Evolutionary conservation across 768 basidiomycete species (phyloP).

Genomic region (Leccinum disarticulatum): DNA sequence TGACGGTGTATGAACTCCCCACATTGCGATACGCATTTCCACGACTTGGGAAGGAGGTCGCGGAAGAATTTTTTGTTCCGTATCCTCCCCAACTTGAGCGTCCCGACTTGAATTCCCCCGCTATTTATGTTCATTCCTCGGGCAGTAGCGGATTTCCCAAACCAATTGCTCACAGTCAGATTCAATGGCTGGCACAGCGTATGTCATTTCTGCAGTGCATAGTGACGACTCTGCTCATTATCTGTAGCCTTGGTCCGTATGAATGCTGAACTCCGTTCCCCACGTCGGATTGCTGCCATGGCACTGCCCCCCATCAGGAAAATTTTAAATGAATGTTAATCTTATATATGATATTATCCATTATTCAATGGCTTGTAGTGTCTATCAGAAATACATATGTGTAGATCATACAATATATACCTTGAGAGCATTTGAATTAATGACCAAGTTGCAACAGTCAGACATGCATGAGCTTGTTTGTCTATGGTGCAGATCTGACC

Average conservation of each 20-base stretch:
- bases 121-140: slow-evolving; percentile 47
- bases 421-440: too few relatives aligned
- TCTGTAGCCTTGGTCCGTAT: slow-evolving; percentile 2
- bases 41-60: slow-evolving; percentile 36
- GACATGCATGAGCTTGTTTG: too few relatives aligned
- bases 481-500: too few relatives aligned
- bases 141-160: slow-evolving; percentile 52
- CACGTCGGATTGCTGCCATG: slow-evolving; percentile 23
- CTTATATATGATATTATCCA: too few relatives aligned
- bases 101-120: slow-evolving; percentile 35
- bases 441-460: too few relatives aligned
- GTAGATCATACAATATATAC: too few relatives aligned
- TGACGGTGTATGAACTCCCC: slow-evolving; percentile 21
- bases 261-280: slow-evolving; percentile 6
- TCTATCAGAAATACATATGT: too few relatives aligned
- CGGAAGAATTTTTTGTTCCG: slow-evolving; percentile 14
- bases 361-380: too few relatives aligned
- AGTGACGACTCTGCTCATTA: not conserved
- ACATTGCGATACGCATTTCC: slow-evolving; percentile 37
- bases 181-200: slow-evolving; percentile 39
- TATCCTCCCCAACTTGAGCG: slow-evolving; percentile 16
- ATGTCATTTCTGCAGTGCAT: slow-evolving; percentile 5
- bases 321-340: too few relatives aligned
- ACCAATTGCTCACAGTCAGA: slow-evolving; percentile 38
- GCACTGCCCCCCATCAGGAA: slow-evolving; percentile 26